Conservation (phyloP, 352 stramenopile genomes). For the Globisporangium ultimum region DNA sequence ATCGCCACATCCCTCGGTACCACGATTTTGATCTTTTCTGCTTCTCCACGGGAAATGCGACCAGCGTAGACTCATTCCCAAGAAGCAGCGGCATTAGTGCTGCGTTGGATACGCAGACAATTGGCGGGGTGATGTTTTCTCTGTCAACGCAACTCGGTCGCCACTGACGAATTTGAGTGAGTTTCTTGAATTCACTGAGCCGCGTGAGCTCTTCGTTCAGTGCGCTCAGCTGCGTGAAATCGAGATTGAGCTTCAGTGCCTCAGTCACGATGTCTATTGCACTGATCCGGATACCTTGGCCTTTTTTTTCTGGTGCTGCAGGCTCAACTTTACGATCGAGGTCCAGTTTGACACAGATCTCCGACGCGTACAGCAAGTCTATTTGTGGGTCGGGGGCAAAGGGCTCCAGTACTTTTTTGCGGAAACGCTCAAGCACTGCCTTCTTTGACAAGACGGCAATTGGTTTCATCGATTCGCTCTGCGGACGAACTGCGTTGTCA, state of each 20-base stretch:
- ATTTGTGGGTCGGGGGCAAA: conserved; percentile 28
- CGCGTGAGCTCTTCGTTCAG: conserved; percentile 43
- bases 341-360: conserved; percentile 67
- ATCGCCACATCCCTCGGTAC: conserved; percentile 71
- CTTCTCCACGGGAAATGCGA: conserved; percentile 18
- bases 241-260: conserved; percentile 43
- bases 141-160: conserved; percentile 55
- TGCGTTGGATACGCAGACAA: conserved; percentile 23
- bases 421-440: conserved; percentile 29
- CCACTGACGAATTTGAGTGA: conserved; percentile 26
- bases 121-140: conserved; percentile 28
- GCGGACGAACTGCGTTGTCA: background rate
- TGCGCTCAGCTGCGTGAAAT: conserved; percentile 52
- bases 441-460: background rate
- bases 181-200: conserved; percentile 32
- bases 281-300: conserved; percentile 10
- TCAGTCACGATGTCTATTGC: conserved; percentile 63
- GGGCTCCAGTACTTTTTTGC: conserved; percentile 23
- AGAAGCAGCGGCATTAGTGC: conserved; percentile 34
- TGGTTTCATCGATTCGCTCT: background rate
- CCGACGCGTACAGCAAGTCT: conserved; percentile 46
- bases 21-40: conserved; percentile 36
- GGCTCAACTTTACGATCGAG: conserved; percentile 14
- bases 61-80: conserved; percentile 8
- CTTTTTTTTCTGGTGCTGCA: background rate